phyloP scores from a whole-genome alignment of 805 yeast species.

The Myxozyma melibiosi region DNA sequence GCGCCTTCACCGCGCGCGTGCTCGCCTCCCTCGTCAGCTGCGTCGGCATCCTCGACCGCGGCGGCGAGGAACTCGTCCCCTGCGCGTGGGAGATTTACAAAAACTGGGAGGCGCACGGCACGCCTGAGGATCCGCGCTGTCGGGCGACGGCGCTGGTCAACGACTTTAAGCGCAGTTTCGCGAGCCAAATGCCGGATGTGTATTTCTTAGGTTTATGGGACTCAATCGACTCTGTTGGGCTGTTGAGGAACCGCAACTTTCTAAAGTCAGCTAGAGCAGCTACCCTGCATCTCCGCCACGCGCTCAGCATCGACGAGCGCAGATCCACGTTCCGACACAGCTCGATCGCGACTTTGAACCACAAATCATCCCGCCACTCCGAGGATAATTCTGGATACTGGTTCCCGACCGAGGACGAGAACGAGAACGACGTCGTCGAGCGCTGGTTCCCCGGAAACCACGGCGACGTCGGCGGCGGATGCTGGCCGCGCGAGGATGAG shows the following conservation, averaged over 20 bases:
- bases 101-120: constrained; percentile 48
- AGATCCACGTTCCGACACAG: constrained; percentile 62
- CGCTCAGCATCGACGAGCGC: constrained; percentile 67
- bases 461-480: constrained; percentile 70
- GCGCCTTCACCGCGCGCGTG: constrained; percentile 67
- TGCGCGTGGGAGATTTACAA: constrained; percentile 67
- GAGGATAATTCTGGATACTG: not conserved
- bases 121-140: constrained; percentile 51
- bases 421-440: constrained; percentile 49
- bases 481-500: constrained; percentile 56
- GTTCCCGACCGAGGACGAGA: not conserved
- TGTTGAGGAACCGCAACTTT: constrained; percentile 53
- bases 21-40: constrained; percentile 65
- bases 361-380: not conserved
- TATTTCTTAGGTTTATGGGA: constrained; percentile 71
- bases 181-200: constrained; percentile 49
- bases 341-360: too few species aligned
- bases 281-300: constrained; percentile 66
- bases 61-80: constrained; percentile 57
- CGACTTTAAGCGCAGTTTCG: constrained; percentile 55
- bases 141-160: constrained; percentile 49
- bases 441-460: constrained; percentile 73
- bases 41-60: constrained; percentile 60
- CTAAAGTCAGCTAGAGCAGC: constrained; percentile 51
- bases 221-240: constrained; percentile 67